phyloP scores from a whole-genome alignment of 1,139 yeast genomes.

The Yamadazyma dendronema region DNA sequence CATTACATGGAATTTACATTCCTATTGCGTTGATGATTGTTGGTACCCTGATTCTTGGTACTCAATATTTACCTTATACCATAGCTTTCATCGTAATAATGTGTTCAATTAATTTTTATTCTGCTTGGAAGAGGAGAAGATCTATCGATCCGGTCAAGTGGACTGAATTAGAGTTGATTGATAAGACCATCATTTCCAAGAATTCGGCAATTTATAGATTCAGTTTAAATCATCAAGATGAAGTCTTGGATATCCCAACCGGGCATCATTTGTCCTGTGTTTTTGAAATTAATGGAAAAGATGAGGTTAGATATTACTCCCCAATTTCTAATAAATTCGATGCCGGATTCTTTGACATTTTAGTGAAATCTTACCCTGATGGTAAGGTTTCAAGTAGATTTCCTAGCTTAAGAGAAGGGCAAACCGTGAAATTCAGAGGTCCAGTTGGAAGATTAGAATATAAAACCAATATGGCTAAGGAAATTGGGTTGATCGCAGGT shows the following conservation, averaged over 20 bases:
- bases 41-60: constrained; percentile 59
- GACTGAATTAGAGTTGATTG: constrained; percentile 65
- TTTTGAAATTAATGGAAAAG: constrained; percentile 54
- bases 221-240: constrained; percentile 58
- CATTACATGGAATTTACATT: constrained; percentile 71
- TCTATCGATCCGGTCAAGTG: constrained; percentile 53
- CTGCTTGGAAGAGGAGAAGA: constrained; percentile 48
- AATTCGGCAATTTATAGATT: constrained; percentile 74
- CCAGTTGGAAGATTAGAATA: constrained; percentile 74
- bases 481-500: constrained; percentile 73
- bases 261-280: constrained; percentile 75
- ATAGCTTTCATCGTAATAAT: constrained; percentile 45
- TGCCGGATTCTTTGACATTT: constrained; percentile 68
- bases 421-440: constrained; percentile 68
- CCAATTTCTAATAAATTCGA: constrained; percentile 73
- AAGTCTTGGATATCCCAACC: constrained; percentile 62
- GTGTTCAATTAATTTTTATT: constrained; percentile 44
- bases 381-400: constrained; percentile 67
- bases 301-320: constrained; percentile 66
- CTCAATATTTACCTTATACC: constrained; percentile 50
- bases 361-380: constrained; percentile 69
- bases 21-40: constrained; percentile 61
- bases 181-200: constrained; percentile 66
- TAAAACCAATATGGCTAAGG: constrained; percentile 55
- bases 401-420: constrained; percentile 63